phyloP scores from a whole-genome alignment of 257 asterid genomes.

The Scutellaria galericulata region DNA sequence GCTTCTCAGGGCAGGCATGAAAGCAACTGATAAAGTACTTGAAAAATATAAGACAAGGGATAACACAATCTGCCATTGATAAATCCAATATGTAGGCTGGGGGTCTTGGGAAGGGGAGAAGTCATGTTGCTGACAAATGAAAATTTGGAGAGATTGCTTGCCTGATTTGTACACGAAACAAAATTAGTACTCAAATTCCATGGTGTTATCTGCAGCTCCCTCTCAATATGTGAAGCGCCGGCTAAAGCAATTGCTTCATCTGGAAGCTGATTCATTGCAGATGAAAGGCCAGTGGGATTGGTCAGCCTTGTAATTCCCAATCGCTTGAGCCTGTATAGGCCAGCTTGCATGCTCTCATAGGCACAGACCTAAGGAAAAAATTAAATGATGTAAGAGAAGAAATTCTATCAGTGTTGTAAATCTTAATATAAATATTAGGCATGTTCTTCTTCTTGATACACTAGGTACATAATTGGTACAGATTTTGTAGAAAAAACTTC shows the following conservation, averaged over 20 bases:
- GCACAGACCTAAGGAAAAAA: conserved; percentile 75
- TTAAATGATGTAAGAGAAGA: conserved; percentile 24
- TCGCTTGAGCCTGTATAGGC: conserved; percentile 86
- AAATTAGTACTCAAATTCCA: conserved; percentile 96
- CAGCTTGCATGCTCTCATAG: conserved; percentile 99
- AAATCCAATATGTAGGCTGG: neutral
- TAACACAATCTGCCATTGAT: neutral
- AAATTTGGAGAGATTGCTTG: conserved; percentile 34
- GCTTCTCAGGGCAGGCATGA: conserved; percentile 12
- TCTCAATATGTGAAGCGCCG: conserved; percentile 98
- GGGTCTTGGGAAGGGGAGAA: neutral
- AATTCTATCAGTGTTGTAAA: neutral
- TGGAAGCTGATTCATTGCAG: conserved; percentile 99
- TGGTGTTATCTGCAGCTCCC: conserved; percentile 98
- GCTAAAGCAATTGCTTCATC: conserved; percentile 98
- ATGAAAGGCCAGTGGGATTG: conserved; percentile 77
- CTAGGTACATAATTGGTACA: conserved; percentile 3
- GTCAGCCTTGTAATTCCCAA: conserved; percentile 87
- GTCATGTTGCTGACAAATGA: neutral
- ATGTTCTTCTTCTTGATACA: conserved; percentile 10
- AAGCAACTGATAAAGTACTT: neutral
- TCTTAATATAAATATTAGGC: too few species aligned
- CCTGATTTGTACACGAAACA: conserved; percentile 97
- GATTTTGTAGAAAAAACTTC: neutral
- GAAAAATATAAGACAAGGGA: neutral